Conservation (phyloP, 495 filamentous ascomycete species). For the Penicillium paxilli region DNA sequence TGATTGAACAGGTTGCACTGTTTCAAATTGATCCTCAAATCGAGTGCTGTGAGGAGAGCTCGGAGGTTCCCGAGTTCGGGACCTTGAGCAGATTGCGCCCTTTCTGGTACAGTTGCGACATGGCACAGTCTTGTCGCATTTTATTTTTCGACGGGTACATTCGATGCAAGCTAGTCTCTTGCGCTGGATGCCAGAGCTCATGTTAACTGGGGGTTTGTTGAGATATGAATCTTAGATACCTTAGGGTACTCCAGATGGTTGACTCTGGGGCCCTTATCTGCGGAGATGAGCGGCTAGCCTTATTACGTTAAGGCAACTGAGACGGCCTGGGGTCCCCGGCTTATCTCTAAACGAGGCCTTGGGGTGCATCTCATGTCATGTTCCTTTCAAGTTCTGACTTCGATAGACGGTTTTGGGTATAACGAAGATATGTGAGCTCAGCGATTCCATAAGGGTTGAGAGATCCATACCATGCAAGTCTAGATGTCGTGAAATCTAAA, state of each 20-base stretch:
- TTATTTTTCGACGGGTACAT: constrained; percentile 29
- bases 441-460: too few species aligned
- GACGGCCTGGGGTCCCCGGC: too few species aligned
- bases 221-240: neutral
- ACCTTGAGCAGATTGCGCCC: constrained; percentile 12
- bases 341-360: too few species aligned
- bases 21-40: neutral
- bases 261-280: constrained; percentile 10
- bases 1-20: constrained; percentile 1
- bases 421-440: too few species aligned
- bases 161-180: constrained; percentile 28
- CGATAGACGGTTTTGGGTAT: too few species aligned
- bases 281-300: constrained; percentile 1
- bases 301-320: too few species aligned
- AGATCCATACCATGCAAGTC: too few species aligned
- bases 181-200: constrained; percentile 18
- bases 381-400: too few species aligned
- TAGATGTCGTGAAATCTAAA: too few species aligned
- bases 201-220: neutral
- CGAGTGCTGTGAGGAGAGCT: constrained; percentile 7
- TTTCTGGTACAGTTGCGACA: constrained; percentile 29
- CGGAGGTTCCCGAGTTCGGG: constrained; percentile 18
- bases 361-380: too few species aligned
- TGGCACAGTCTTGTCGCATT: constrained; percentile 29
- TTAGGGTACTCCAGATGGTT: neutral